phyloP scores from a whole-genome alignment of 2,329 filamentous ascomycete genomes.

The Colletotrichum eleusines region DNA sequence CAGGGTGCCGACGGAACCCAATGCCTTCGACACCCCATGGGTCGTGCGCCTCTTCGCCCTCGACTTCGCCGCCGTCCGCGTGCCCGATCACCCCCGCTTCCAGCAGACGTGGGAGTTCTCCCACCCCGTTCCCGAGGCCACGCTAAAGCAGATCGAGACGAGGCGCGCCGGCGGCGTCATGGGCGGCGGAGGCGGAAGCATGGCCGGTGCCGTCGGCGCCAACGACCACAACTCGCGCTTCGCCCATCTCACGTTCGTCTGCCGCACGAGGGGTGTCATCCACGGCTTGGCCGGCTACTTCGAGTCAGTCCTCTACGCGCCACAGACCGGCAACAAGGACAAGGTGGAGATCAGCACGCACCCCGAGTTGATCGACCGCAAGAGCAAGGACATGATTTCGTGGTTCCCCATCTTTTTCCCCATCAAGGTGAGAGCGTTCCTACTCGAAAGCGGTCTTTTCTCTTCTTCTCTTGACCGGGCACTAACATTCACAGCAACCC shows the following conservation, averaged over 20 bases:
- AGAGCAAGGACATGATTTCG: conserved; percentile 98
- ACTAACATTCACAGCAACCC: conserved; percentile 71
- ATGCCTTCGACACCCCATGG: conserved; percentile 90
- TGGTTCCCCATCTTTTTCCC: conserved; percentile 99
- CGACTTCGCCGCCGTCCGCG: conserved; percentile 77
- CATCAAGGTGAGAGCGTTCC: conserved; percentile 75
- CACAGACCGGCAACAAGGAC: conserved; percentile 55
- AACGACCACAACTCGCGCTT: conserved; percentile 94
- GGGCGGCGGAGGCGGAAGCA: conserved; percentile 77
- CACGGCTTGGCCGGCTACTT: conserved; percentile 97
- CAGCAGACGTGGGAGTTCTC: conserved; percentile 84
- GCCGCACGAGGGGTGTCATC: conserved; percentile 82
- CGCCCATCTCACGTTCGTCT: conserved; percentile 82
- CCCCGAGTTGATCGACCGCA: conserved; percentile 89
- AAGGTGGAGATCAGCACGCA: conserved; percentile 92
- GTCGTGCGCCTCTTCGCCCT: conserved; percentile 93
- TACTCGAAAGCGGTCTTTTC: neutral
- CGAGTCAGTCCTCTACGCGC: conserved; percentile 90
- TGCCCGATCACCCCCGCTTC: conserved; percentile 71
- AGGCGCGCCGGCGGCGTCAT: conserved; percentile 74
- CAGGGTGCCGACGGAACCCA: conserved; percentile 70
- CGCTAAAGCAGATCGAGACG: conserved; percentile 66
- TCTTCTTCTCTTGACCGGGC: neutral
- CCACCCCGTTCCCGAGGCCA: conserved; percentile 75
- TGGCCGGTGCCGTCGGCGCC: conserved; percentile 80